phyloP scores from a whole-genome alignment of 805 yeast genomes.

The Cyberlindnera lachancei region DNA sequence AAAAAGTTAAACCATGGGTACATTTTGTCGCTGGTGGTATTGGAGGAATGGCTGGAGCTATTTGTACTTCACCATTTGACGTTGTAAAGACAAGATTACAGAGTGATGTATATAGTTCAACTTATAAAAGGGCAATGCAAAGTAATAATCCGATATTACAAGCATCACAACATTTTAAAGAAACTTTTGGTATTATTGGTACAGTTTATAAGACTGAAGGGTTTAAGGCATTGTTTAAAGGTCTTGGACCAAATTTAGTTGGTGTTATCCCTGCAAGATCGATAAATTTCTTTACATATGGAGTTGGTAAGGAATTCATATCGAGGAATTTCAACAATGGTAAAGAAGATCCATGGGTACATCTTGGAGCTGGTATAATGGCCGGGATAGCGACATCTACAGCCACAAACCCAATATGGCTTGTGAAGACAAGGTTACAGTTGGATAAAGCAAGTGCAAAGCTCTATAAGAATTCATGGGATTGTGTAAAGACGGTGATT shows the following conservation, averaged over 20 bases:
- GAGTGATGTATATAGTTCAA: conserved; percentile 67
- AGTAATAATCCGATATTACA: conserved; percentile 32
- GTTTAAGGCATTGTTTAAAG: conserved; percentile 78
- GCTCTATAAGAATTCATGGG: conserved; percentile 76
- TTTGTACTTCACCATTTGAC: conserved; percentile 90
- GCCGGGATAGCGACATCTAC: conserved; percentile 96
- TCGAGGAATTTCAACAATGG: conserved; percentile 62
- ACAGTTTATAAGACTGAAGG: conserved; percentile 76
- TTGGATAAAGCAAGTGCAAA: conserved; percentile 67
- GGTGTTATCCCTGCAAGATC: conserved; percentile 98
- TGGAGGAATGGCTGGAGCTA: conserved; percentile 98
- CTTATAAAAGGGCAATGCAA: conserved; percentile 33
- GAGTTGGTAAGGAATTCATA: conserved; percentile 80
- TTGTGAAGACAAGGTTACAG: conserved; percentile 89
- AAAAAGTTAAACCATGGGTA: conserved; percentile 48
- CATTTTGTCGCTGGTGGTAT: conserved; percentile 88
- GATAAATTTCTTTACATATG: conserved; percentile 92
- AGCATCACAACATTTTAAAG: conserved; percentile 66
- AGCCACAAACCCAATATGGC: conserved; percentile 97
- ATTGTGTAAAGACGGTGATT: conserved; percentile 66
- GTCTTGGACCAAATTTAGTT: conserved; percentile 91
- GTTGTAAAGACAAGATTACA: conserved; percentile 94
- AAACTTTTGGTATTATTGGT: conserved; percentile 67
- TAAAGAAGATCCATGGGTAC: conserved; percentile 77
- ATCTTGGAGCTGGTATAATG: conserved; percentile 73